phyloP scores from a whole-genome alignment of 2,329 filamentous ascomycete species.

The Cyphellophora europaea region DNA sequence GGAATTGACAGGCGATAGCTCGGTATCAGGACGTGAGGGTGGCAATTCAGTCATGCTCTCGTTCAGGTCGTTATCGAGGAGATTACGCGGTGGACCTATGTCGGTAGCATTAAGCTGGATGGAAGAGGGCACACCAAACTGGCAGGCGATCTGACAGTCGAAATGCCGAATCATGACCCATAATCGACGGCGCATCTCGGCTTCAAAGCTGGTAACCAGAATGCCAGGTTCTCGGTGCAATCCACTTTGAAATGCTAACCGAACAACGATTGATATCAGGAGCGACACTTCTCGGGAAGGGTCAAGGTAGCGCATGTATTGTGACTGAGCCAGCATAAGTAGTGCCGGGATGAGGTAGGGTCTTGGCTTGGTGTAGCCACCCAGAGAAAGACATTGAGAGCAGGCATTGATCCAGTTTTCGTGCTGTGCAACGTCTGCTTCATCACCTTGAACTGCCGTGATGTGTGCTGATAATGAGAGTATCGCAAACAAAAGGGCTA shows the following conservation, averaged over 20 bases:
- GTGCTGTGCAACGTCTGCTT: neutral
- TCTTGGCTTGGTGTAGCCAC: neutral
- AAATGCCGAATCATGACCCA: constrained; percentile 2
- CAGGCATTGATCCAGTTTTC: neutral
- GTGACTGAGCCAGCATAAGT: neutral
- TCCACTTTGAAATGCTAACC: constrained; percentile 1
- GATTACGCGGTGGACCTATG: constrained; percentile 1
- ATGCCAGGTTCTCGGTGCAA: constrained; percentile 1
- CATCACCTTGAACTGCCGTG: neutral
- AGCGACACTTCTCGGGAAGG: neutral
- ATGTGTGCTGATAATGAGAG: constrained; percentile 1
- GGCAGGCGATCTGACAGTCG: constrained; percentile 1
- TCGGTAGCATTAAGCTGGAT: neutral
- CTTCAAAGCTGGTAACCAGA: neutral
- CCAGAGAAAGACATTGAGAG: neutral
- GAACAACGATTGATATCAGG: neutral
- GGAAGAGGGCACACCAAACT: constrained; percentile 1
- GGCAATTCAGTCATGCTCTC: constrained; percentile 1
- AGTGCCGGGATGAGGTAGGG: constrained; percentile 1
- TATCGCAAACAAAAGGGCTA: constrained; percentile 1
- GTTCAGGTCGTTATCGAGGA: constrained; percentile 1
- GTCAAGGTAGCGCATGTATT: constrained; percentile 1
- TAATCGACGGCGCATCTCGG: neutral
- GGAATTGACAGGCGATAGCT: neutral
- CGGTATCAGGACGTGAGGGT: constrained; percentile 1